phyloP scores from a whole-genome alignment of 345 rosid species.

The Linum usitatissimum region DNA sequence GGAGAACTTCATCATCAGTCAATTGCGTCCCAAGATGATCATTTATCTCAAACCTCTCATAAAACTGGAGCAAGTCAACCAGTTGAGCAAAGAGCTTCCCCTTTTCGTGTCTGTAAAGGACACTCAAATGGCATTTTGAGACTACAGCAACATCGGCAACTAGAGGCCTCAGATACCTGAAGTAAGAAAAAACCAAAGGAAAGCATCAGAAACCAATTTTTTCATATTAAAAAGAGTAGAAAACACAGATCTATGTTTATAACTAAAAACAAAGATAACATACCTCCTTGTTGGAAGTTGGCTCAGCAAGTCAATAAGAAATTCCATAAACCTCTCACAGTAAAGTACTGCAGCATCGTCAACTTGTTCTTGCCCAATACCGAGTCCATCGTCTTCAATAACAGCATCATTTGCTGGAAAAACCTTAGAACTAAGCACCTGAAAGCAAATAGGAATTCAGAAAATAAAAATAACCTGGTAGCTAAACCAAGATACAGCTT shows the following conservation, averaged over 20 bases:
- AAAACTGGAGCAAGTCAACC: constrained; percentile 90
- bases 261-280: background rate
- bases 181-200: constrained; percentile 1
- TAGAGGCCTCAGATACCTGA: constrained; percentile 91
- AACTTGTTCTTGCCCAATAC: constrained; percentile 27
- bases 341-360: constrained; percentile 75
- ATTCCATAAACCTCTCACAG: constrained; percentile 96
- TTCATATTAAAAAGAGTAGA: background rate
- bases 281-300: constrained; percentile 99
- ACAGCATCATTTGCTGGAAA: constrained; percentile 27
- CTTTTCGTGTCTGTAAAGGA: constrained; percentile 68
- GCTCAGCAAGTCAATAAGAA: constrained; percentile 90
- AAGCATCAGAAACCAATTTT: constrained; percentile 1
- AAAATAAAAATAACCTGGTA: constrained; percentile 7
- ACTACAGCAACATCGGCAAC: constrained; percentile 94
- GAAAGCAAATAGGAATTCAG: background rate
- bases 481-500: background rate
- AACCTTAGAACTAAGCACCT: constrained; percentile 76
- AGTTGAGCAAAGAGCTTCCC: constrained; percentile 92
- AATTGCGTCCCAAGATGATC: constrained; percentile 93
- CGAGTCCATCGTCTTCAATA: constrained; percentile 28
- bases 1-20: constrained; percentile 90
- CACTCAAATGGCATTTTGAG: constrained; percentile 87
- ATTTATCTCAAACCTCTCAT: constrained; percentile 96
- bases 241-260: background rate